phyloP scores from a whole-genome alignment of 257 asterid genomes.

The Paraleonurus japonicus region DNA sequence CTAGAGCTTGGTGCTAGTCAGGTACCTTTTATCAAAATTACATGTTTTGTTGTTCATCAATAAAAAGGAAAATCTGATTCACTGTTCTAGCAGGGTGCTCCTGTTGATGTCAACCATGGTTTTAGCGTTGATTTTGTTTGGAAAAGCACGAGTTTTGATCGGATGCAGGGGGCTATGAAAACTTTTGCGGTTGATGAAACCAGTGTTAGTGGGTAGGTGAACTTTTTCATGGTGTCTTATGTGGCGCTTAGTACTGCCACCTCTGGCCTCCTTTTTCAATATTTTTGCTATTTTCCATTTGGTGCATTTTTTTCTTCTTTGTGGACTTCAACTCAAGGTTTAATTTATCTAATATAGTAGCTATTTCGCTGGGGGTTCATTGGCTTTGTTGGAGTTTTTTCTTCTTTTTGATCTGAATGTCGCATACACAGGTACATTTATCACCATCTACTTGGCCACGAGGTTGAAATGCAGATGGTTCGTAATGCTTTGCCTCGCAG shows the following conservation, averaged over 20 bases:
- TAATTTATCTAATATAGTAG: not conserved
- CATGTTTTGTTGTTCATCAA: not conserved
- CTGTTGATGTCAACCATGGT: conserved; percentile 89
- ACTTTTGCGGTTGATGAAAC: conserved; percentile 99
- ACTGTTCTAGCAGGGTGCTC: conserved; percentile 70
- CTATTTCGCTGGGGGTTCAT: not conserved
- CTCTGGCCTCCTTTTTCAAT: not conserved
- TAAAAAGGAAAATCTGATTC: conserved; percentile 17
- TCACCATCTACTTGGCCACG: conserved; percentile 97
- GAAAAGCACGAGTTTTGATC: conserved; percentile 99
- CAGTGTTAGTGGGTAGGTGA: conserved; percentile 96
- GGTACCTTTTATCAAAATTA: conserved; percentile 37
- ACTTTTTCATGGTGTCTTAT: not conserved
- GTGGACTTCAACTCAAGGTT: not conserved
- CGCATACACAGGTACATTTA: conserved; percentile 71
- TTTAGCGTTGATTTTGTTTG: conserved; percentile 96
- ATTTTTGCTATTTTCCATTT: not conserved
- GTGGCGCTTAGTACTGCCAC: not conserved
- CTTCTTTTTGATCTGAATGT: conserved; percentile 5
- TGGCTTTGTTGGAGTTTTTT: not conserved
- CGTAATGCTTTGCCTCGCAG: conserved; percentile 94
- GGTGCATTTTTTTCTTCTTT: not conserved
- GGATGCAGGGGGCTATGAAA: conserved; percentile 99
- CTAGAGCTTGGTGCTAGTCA: conserved; percentile 97
- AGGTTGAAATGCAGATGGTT: conserved; percentile 98